Evolutionary conservation across 2,329 filamentous ascomycete genomes (phyloP).

Genomic region (Alternaria longipes): DNA sequence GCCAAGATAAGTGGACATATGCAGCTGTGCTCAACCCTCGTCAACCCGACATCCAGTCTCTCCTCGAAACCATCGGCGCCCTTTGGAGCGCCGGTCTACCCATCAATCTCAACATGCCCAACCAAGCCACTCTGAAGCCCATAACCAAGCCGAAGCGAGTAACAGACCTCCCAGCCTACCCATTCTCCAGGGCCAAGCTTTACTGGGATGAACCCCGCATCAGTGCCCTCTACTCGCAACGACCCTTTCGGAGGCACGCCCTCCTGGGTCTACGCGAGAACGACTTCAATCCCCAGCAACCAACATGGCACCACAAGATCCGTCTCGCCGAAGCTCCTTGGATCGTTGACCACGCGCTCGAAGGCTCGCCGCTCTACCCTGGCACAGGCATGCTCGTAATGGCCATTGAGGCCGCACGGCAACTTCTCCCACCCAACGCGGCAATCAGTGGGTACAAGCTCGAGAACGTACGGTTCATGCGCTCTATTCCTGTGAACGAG

Average conservation of each 20-base stretch:
- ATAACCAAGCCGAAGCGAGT: constrained; percentile 6
- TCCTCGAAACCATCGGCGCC: constrained; percentile 10
- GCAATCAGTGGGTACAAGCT: constrained; percentile 19
- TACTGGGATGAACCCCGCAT: constrained; percentile 31
- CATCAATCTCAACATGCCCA: constrained; percentile 11
- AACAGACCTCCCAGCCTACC: constrained; percentile 27
- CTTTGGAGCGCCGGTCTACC: constrained; percentile 12
- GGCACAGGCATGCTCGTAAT: constrained; percentile 46
- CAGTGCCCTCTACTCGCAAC: constrained; percentile 7
- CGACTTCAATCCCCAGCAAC: constrained; percentile 28
- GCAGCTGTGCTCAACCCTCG: constrained; percentile 7
- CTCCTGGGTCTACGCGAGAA: constrained; percentile 21
- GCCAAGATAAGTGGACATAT: constrained; percentile 15
- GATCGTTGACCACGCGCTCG: constrained; percentile 59
- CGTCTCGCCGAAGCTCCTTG: constrained; percentile 55
- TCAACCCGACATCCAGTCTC: background rate
- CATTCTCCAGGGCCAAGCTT: constrained; percentile 38
- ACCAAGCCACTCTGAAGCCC: constrained; percentile 14
- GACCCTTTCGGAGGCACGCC: constrained; percentile 35
- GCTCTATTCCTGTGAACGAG: constrained; percentile 18
- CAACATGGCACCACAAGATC: constrained; percentile 59
- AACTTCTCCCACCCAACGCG: constrained; percentile 14
- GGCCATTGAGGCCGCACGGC: constrained; percentile 44
- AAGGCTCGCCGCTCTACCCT: constrained; percentile 37
- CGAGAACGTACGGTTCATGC: constrained; percentile 15